A percentile compares a stretch with the other conserved stretches of the same genome.
Conservation (phyloP, 2,329 filamentous ascomycete species). For the Colletotrichum theobromicola region DNA sequence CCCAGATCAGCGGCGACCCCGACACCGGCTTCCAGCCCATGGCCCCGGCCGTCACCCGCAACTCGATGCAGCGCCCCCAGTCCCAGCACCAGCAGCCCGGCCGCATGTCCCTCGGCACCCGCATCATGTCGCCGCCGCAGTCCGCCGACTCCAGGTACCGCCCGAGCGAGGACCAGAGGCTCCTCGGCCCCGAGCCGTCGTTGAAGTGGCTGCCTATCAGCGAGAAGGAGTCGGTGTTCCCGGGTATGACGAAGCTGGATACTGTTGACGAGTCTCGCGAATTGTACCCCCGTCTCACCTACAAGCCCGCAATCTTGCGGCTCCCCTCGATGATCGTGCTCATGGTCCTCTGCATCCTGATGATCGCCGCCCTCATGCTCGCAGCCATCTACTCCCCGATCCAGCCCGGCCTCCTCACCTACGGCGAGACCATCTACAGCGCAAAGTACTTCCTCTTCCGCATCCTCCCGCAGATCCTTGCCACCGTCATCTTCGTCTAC, state of each 20-base stretch:
- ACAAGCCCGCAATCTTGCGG: conserved; percentile 74
- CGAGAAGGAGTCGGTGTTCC: conserved; percentile 24
- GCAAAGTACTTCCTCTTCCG: conserved; percentile 84
- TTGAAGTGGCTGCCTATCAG: conserved; percentile 37
- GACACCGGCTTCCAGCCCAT: conserved; percentile 11
- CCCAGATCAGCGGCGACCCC: conserved; percentile 9
- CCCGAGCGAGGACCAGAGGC: not conserved
- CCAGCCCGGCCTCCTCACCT: conserved; percentile 70
- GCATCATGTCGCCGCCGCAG: conserved; percentile 16
- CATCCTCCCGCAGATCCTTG: conserved; percentile 81
- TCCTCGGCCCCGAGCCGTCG: not conserved
- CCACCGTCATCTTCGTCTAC: conserved; percentile 75
- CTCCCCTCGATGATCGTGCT: conserved; percentile 66
- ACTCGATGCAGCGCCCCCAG: conserved; percentile 7
- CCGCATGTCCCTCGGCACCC: conserved; percentile 13
- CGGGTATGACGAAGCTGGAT: conserved; percentile 24
- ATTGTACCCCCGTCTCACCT: conserved; percentile 62
- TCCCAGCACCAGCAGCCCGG: conserved; percentile 4
- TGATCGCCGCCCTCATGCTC: conserved; percentile 76
- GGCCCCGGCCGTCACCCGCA: not conserved
- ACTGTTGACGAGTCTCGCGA: conserved; percentile 42
- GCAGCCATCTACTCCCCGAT: conserved; percentile 71
- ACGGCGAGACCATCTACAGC: conserved; percentile 70
- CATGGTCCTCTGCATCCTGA: conserved; percentile 67
- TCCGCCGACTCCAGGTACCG: conserved; percentile 3